phyloP scores from a whole-genome alignment of 2,329 filamentous ascomycete species.

The Cordyceps cateniannulata region DNA sequence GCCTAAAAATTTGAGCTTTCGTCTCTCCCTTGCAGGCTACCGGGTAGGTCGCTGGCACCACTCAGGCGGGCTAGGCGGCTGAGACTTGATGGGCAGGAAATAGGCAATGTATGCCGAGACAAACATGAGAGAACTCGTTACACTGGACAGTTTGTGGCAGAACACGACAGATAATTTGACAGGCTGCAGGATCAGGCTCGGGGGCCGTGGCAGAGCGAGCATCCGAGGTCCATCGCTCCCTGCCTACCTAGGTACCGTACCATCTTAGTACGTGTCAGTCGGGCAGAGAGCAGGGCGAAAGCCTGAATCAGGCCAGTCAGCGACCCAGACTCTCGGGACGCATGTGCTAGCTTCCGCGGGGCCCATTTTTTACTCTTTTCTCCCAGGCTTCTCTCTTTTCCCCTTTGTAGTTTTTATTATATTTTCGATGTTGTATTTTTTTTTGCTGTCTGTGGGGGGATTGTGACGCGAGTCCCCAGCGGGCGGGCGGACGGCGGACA shows the following conservation, averaged over 20 bases:
- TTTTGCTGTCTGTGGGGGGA: background rate
- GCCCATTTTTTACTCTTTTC: background rate
- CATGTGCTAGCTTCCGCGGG: background rate
- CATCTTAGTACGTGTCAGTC: background rate
- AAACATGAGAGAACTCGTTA: background rate
- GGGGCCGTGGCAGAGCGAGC: background rate
- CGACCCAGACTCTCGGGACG: background rate
- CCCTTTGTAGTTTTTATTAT: too few species aligned
- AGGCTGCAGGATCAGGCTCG: background rate
- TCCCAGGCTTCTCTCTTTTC: background rate
- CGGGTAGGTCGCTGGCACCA: too few species aligned
- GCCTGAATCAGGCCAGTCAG: background rate
- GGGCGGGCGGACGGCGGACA: too few species aligned
- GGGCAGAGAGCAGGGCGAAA: background rate
- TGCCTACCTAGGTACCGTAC: background rate
- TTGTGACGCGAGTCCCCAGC: background rate
- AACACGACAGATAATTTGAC: background rate
- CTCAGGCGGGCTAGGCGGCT: too few species aligned
- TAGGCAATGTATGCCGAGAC: too few species aligned
- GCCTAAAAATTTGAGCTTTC: too few species aligned
- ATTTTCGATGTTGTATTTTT: too few species aligned
- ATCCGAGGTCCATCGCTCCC: background rate
- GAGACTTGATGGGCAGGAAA: too few species aligned
- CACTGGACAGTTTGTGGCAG: background rate
- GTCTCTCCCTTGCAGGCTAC: too few species aligned